A percentile compares a stretch with the other conserved stretches of the same genome.
Conservation (phyloP, 352 stramenopile genomes). For the Globisporangium camurandrum region DNA sequence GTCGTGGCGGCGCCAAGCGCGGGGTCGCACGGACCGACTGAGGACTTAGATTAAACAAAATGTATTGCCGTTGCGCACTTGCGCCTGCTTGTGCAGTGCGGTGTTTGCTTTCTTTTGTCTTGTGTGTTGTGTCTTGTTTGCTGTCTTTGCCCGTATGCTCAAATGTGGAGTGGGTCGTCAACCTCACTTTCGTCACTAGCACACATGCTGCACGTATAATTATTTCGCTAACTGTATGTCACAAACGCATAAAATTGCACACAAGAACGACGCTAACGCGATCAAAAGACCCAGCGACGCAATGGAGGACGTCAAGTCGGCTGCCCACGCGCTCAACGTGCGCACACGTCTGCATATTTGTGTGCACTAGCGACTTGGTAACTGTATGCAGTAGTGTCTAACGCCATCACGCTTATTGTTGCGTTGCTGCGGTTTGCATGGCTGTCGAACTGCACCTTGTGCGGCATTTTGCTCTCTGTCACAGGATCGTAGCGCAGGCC, state of each 20-base stretch:
- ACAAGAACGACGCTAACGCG: too few species aligned
- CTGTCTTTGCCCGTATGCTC: neutral
- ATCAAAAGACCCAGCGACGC: neutral
- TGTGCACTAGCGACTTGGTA: neutral
- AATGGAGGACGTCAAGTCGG: conserved; percentile 41
- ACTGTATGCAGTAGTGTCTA: neutral
- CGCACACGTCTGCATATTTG: neutral
- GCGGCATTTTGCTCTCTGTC: neutral
- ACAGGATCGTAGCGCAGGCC: conserved; percentile 54
- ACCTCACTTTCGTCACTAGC: neutral
- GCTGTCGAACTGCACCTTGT: neutral
- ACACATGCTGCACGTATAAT: neutral
- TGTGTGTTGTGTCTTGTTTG: neutral
- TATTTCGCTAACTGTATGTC: neutral
- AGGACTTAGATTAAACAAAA: conserved; percentile 78
- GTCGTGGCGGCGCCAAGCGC: conserved; percentile 14
- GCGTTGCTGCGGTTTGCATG: neutral
- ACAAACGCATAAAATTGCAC: too few species aligned
- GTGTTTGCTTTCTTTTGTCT: neutral
- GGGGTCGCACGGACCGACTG: conserved; percentile 31
- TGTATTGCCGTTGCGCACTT: conserved; percentile 9
- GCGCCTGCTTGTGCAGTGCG: too few species aligned
- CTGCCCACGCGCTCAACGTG: conserved; percentile 35
- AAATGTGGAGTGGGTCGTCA: neutral
- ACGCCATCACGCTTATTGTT: neutral